A percentile compares a stretch with the other conserved stretches of the same genome.
These are phyloP conservation scores for Graphiopsis chlorocephala DNA, from an alignment of 2,329 filamentous ascomycete species.

Conservation along the genomic window DNA sequence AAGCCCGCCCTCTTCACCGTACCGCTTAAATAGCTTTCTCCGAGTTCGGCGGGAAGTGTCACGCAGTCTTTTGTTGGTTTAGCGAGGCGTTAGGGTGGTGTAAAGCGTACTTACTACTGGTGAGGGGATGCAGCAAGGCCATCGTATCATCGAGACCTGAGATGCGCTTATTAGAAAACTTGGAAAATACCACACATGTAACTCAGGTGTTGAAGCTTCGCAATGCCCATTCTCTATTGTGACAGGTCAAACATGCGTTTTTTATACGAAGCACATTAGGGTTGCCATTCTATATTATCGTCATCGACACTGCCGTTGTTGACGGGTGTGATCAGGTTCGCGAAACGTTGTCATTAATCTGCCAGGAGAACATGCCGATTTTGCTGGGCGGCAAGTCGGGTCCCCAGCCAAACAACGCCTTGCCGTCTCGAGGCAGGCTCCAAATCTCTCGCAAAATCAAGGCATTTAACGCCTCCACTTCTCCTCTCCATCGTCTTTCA, in stretches of 20 bases:
- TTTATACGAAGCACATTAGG: background rate
- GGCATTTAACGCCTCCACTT: background rate
- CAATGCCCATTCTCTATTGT: background rate
- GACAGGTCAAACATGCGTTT: background rate
- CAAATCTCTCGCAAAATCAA: background rate
- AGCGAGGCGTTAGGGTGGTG: constrained; percentile 30
- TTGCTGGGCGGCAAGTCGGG: background rate
- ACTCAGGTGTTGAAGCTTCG: background rate
- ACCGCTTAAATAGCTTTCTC: constrained; percentile 23
- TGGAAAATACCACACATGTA: background rate
- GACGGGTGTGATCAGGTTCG: background rate
- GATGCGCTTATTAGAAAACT: background rate
- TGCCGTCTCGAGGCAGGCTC: background rate
- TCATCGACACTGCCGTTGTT: background rate
- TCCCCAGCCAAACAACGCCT: background rate
- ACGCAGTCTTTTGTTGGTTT: constrained; percentile 16
- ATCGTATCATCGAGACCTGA: background rate
- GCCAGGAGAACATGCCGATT: background rate
- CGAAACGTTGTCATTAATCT: background rate
- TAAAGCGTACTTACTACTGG: background rate
- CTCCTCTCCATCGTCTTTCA: background rate
- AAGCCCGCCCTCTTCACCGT: constrained; percentile 74
- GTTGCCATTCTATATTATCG: too few relatives aligned
- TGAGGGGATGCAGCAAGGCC: background rate
- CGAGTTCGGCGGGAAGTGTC: constrained; percentile 13